These are phyloP conservation scores for Helotiales sp. DNA, from an alignment of 2,329 filamentous ascomycete species.

Conservation along the genomic window DNA sequence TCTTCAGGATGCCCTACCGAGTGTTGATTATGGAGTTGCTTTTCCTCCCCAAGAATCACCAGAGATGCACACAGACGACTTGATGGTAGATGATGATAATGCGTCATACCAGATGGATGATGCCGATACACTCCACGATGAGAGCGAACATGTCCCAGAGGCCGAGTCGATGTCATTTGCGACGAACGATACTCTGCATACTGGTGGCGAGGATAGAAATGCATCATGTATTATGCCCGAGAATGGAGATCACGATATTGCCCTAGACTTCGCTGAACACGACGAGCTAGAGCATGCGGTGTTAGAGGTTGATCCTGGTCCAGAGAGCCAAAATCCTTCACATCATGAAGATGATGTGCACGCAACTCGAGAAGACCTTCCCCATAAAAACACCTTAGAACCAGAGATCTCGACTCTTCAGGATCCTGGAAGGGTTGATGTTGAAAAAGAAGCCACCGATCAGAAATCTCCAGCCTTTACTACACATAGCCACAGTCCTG, in stretches of 20 bases:
- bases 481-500: not conserved
- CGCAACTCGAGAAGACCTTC: not conserved
- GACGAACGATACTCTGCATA: not conserved
- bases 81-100: constrained; percentile 45
- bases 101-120: constrained; percentile 41
- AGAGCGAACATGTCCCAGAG: constrained; percentile 25
- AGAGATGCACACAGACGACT: constrained; percentile 44
- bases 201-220: not conserved
- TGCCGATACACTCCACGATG: constrained; percentile 29
- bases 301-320: not conserved
- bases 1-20: constrained; percentile 48
- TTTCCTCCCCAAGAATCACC: constrained; percentile 35
- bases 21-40: constrained; percentile 40
- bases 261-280: not conserved
- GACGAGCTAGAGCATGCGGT: not conserved
- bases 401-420: not conserved
- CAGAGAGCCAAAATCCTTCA: not conserved
- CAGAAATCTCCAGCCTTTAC: constrained; percentile 8
- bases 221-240: not conserved
- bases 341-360: constrained; percentile 2
- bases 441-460: not conserved
- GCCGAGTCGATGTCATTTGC: constrained; percentile 24
- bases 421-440: not conserved
- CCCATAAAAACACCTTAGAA: not conserved
- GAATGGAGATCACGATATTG: not conserved